A percentile compares a stretch with the other conserved stretches of the same genome.
phyloP scores from a whole-genome alignment of 2,329 filamentous ascomycete species.

The Stemphylium lycopersici region DNA sequence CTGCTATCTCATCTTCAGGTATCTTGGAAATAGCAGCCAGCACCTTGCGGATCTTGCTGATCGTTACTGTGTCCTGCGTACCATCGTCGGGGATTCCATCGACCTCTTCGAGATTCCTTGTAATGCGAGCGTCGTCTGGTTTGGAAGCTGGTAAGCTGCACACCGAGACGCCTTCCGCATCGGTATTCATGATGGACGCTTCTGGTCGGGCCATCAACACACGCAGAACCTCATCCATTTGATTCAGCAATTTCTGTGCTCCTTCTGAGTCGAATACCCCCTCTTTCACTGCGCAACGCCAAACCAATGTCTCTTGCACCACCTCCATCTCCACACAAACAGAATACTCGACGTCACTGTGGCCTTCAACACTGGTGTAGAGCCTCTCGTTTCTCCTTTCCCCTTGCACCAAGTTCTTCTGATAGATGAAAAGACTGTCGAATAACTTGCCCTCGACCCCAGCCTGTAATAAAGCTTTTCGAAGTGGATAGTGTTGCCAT shows the following conservation, averaged over 20 bases:
- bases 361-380: conserved; percentile 67
- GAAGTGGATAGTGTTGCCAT: conserved; percentile 78
- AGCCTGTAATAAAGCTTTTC: conserved; percentile 67
- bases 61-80: conserved; percentile 39
- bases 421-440: conserved; percentile 70
- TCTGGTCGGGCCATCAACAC: conserved; percentile 61
- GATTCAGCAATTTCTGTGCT: conserved; percentile 59
- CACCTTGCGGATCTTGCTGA: conserved; percentile 53
- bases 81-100: neutral
- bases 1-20: conserved; percentile 62
- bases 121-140: neutral
- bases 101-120: neutral
- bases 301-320: conserved; percentile 61
- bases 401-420: conserved; percentile 55
- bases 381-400: conserved; percentile 45
- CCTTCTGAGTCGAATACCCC: conserved; percentile 57
- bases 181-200: conserved; percentile 62
- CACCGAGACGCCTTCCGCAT: conserved; percentile 62
- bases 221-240: conserved; percentile 65
- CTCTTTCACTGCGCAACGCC: conserved; percentile 74
- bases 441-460: conserved; percentile 59
- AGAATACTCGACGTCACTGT: conserved; percentile 77
- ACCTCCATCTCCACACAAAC: conserved; percentile 82
- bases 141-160: conserved; percentile 65
- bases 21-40: conserved; percentile 66